Percentiles rank a stretch among this genome's conserved stretches.
phyloP scores from a whole-genome alignment of 768 basidiomycete species.

The Xerocomus potaroensis region DNA sequence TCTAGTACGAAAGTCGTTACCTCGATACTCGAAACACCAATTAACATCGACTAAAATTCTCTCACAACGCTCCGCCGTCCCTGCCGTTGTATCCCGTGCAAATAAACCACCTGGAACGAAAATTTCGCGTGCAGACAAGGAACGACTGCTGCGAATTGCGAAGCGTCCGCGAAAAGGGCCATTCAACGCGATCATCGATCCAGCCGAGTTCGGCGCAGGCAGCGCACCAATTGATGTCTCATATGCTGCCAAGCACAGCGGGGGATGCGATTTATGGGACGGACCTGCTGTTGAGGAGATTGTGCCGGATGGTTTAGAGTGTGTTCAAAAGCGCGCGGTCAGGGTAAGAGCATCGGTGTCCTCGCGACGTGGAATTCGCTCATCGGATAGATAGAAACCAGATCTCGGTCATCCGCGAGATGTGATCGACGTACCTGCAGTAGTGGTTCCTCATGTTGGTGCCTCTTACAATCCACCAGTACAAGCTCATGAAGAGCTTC shows the following conservation, averaged over 20 bases:
- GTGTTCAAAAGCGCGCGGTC: conserved; percentile 37
- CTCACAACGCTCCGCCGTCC: conserved; percentile 80
- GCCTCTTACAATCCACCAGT: conserved; percentile 87
- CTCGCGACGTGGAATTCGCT: neutral
- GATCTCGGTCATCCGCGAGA: conserved; percentile 42
- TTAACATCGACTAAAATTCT: conserved; percentile 78
- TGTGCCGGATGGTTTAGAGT: conserved; percentile 39
- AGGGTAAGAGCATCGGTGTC: conserved; percentile 45
- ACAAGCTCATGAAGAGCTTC: conserved; percentile 64
- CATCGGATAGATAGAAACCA: conserved; percentile 42
- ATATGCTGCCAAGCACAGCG: conserved; percentile 65
- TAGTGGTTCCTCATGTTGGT: conserved; percentile 72
- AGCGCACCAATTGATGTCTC: conserved; percentile 61
- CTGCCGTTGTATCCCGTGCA: conserved; percentile 67
- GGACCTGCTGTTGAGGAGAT: conserved; percentile 31
- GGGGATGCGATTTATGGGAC: conserved; percentile 63
- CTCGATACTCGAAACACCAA: conserved; percentile 48
- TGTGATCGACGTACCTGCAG: conserved; percentile 59
- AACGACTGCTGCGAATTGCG: conserved; percentile 68
- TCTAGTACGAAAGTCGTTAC: conserved; percentile 56
- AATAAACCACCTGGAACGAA: conserved; percentile 27
- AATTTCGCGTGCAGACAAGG: conserved; percentile 67
- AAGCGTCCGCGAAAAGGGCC: conserved; percentile 69
- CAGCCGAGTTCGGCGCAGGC: conserved; percentile 61
- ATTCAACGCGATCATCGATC: conserved; percentile 67